Evolutionary conservation across 192 early-diverging fungal genomes (phyloP).

Genomic region (Podila epigama): DNA sequence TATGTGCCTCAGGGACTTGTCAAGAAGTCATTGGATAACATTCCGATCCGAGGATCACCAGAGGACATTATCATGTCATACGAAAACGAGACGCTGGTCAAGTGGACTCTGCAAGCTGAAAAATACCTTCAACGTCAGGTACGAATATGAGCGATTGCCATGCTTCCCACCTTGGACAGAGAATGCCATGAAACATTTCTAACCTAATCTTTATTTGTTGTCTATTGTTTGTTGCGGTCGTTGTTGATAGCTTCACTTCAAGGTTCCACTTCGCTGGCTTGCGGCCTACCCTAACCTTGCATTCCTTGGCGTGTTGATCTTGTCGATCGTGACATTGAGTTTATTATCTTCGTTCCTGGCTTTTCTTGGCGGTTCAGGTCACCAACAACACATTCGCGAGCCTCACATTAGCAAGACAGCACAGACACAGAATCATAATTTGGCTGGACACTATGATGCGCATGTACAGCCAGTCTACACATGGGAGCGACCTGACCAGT

Average conservation of each 20-base stretch:
- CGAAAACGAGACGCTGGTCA: constrained; percentile 31
- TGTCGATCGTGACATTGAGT: constrained; percentile 11
- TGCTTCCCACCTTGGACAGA: background rate
- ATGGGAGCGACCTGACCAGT: constrained; percentile 24
- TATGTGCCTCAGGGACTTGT: constrained; percentile 29
- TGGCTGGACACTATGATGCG: constrained; percentile 18
- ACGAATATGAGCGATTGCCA: background rate
- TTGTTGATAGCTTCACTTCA: background rate
- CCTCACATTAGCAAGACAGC: background rate
- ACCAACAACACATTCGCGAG: background rate
- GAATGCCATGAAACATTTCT: background rate
- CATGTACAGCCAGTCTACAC: constrained; percentile 31
- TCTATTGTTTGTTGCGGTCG: background rate
- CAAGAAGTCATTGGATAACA: constrained; percentile 16
- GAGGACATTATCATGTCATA: constrained; percentile 28
- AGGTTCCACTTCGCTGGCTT: constrained; percentile 28
- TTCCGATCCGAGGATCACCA: constrained; percentile 6
- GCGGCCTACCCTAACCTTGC: constrained; percentile 29
- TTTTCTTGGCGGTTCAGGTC: background rate
- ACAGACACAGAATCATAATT: background rate
- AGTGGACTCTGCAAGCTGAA: constrained; percentile 17
- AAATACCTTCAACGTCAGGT: constrained; percentile 25
- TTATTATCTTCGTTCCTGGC: background rate
- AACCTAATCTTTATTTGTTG: background rate
- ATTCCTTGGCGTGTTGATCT: constrained; percentile 5